Percentiles rank a stretch among this genome's conserved stretches.
Conservation (phyloP, 768 basidiomycete species). For the Tulasnella sp. region DNA sequence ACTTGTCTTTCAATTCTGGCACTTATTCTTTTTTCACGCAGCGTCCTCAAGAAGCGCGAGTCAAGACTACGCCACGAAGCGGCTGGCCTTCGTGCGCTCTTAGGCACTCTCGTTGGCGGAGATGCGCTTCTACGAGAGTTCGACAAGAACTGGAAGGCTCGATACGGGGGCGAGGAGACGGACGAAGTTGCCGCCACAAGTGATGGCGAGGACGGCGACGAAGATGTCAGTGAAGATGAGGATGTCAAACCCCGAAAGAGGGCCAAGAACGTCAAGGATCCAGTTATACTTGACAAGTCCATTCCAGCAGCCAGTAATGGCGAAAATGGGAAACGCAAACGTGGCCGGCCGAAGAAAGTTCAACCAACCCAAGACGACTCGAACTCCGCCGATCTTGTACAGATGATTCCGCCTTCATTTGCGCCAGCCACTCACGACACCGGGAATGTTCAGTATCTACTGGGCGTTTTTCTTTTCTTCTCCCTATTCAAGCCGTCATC, state of each 20-base stretch:
- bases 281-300: constrained; percentile 20
- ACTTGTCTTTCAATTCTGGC: not conserved
- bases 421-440: constrained; percentile 2
- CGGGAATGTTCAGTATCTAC: constrained; percentile 47
- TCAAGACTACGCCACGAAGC: constrained; percentile 60
- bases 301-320: constrained; percentile 27
- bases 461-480: constrained; percentile 75
- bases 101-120: constrained; percentile 64
- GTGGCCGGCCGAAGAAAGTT: constrained; percentile 71
- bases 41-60: constrained; percentile 75
- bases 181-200: constrained; percentile 39
- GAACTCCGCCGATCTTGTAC: constrained; percentile 4
- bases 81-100: constrained; percentile 56
- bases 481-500: constrained; percentile 75
- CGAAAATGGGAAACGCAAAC: constrained; percentile 62
- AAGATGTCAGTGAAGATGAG: constrained; percentile 33
- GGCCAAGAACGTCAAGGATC: constrained; percentile 29
- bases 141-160: constrained; percentile 63
- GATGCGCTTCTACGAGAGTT: constrained; percentile 60
- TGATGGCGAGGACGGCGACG: constrained; percentile 23
- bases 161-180: constrained; percentile 65
- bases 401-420: constrained; percentile 12
- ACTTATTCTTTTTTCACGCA: constrained; percentile 22
- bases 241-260: constrained; percentile 55
- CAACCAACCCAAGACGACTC: constrained; percentile 34